These are phyloP conservation scores for Letharia columbiana DNA, from an alignment of 495 filamentous ascomycete genomes.

Conservation along the genomic window DNA sequence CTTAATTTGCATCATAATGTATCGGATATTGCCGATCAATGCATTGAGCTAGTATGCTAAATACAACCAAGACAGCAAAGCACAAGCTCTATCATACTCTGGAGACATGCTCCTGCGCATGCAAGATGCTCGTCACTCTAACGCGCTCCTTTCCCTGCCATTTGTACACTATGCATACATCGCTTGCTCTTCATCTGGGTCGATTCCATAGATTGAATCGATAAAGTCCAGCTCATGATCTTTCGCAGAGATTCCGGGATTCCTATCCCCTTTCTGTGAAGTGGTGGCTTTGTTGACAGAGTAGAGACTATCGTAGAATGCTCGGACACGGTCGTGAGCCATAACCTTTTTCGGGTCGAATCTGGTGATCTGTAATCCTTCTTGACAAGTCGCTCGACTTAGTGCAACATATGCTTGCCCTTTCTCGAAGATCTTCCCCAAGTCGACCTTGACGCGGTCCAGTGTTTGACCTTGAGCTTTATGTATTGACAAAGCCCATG, in stretches of 20 bases:
- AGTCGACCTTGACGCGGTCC: constrained; percentile 88
- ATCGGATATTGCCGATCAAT: not conserved
- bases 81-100: not conserved
- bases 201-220: constrained; percentile 24
- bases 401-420: constrained; percentile 58
- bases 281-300: constrained; percentile 32
- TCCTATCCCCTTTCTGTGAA: constrained; percentile 19
- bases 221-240: constrained; percentile 18
- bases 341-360: constrained; percentile 90
- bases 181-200: constrained; percentile 33
- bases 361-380: constrained; percentile 77
- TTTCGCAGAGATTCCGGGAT: constrained; percentile 8
- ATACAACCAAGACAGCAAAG: constrained; percentile 3
- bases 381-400: constrained; percentile 74
- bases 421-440: constrained; percentile 89
- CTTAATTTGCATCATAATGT: too few species aligned
- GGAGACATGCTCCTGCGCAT: not conserved
- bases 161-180: constrained; percentile 21
- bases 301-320: constrained; percentile 75
- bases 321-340: constrained; percentile 79
- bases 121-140: not conserved
- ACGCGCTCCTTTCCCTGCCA: not conserved
- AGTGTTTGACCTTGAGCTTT: constrained; percentile 97
- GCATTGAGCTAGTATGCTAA: not conserved
- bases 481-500: constrained; percentile 95